Conservation (phyloP, 1,284 basidiomycete genomes). For the Melanopsichium pennsylvanicum region DNA sequence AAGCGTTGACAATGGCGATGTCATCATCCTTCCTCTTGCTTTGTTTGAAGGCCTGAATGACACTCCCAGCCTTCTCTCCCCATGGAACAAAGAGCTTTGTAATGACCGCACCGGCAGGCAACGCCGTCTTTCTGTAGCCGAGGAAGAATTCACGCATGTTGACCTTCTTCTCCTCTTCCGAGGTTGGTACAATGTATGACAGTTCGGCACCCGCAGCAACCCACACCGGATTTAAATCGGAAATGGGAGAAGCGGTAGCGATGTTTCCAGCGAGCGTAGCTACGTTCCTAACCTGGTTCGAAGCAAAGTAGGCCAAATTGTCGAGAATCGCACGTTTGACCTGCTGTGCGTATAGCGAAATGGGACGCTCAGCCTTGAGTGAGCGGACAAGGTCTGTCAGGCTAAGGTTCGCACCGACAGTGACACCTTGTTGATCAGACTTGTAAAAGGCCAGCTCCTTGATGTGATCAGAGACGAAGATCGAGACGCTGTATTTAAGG, state of each 20-base stretch:
- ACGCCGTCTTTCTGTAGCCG: slow-evolving; percentile 65
- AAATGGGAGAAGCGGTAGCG: slow-evolving; percentile 66
- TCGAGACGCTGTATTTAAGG: slow-evolving; percentile 56
- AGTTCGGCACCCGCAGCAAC: slow-evolving; percentile 60
- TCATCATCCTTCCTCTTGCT: slow-evolving; percentile 67
- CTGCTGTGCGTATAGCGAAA: slow-evolving; percentile 26
- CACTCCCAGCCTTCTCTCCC: slow-evolving; percentile 39
- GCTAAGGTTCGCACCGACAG: slow-evolving; percentile 61
- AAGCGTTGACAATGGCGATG: slow-evolving; percentile 66
- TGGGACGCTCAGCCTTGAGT: slow-evolving; percentile 43
- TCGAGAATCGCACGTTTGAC: slow-evolving; percentile 51
- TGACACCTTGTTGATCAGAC: slow-evolving; percentile 43
- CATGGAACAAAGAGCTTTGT: slow-evolving; percentile 54
- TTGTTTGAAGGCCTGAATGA: slow-evolving; percentile 66
- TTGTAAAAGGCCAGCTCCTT: slow-evolving; percentile 41
- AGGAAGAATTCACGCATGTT: slow-evolving; percentile 61
- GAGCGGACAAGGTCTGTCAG: slow-evolving; percentile 44
- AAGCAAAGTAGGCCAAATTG: slow-evolving; percentile 63
- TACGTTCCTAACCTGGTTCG: slow-evolving; percentile 66
- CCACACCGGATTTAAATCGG: slow-evolving; percentile 67
- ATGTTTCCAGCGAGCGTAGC: slow-evolving; percentile 66
- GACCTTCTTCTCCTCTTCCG: slow-evolving; percentile 41
- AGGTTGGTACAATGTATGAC: slow-evolving; percentile 43
- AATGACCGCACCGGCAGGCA: slow-evolving; percentile 62
- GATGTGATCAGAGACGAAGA: slow-evolving; percentile 62